Evolutionary conservation across 176 grass and related monocot species (phyloP).

Genomic region (Lolium perenne): DNA sequence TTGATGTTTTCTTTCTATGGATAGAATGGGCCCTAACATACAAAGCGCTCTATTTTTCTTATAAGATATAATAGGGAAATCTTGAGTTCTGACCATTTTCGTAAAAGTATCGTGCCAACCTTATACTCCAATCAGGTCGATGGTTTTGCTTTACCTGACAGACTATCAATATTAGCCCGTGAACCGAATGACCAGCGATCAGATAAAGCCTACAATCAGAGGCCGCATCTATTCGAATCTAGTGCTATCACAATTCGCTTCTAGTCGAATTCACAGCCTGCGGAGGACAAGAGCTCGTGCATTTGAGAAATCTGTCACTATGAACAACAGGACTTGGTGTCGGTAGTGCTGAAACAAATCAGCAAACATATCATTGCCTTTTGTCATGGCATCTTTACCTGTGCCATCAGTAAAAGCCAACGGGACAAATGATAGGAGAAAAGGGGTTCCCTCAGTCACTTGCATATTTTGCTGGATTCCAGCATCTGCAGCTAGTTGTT

Average conservation of each 20-base stretch:
- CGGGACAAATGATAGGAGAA: constrained; percentile 6
- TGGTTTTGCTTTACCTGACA: background rate
- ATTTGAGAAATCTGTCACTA: background rate
- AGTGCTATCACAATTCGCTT: background rate
- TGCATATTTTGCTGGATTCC: constrained; percentile 19
- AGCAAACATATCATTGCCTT: constrained; percentile 10
- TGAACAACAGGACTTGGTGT: background rate
- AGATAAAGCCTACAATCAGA: background rate
- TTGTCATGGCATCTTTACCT: constrained; percentile 22
- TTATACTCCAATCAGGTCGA: background rate
- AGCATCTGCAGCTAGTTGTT: background rate
- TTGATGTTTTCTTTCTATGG: too few species aligned
- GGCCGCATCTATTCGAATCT: background rate
- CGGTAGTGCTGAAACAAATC: background rate
- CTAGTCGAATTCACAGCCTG: background rate
- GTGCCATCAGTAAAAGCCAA: background rate
- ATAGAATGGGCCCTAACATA: too few species aligned
- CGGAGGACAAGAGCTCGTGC: background rate
- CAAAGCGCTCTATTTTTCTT: too few species aligned
- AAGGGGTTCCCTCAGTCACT: background rate
- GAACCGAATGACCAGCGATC: background rate
- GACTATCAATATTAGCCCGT: background rate
- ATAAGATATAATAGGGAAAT: background rate
- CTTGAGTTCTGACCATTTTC: background rate
- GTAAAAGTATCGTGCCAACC: background rate